These are phyloP conservation scores for Porphyrellus cyaneotinctus DNA, from an alignment of 768 basidiomycete species.

Conservation along the genomic window DNA sequence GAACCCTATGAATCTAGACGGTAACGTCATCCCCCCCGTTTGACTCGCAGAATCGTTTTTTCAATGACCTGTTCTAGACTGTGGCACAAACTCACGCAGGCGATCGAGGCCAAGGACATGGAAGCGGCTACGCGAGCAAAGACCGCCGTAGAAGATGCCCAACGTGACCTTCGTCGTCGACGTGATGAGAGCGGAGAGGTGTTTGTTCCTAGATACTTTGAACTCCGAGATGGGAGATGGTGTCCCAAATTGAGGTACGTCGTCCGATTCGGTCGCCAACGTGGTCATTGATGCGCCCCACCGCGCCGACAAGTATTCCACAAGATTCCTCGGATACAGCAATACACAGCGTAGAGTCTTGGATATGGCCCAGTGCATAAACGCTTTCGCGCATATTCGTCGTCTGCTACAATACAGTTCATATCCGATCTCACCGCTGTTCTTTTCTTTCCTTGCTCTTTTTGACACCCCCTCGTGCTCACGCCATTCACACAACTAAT, in stretches of 20 bases:
- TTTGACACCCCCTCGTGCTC: slow-evolving; percentile 8
- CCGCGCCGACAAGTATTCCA: slow-evolving; percentile 51
- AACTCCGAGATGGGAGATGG: slow-evolving; percentile 73
- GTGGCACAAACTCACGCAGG: slow-evolving; percentile 81
- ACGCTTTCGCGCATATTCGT: background rate
- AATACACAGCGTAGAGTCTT: slow-evolving; percentile 60
- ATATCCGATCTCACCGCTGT: slow-evolving; percentile 16
- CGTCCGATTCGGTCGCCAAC: background rate
- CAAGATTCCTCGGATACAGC: slow-evolving; percentile 60
- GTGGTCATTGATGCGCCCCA: background rate
- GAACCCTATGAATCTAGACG: slow-evolving; percentile 87
- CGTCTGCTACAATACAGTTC: slow-evolving; percentile 7
- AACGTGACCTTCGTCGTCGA: slow-evolving; percentile 72
- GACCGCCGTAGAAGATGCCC: slow-evolving; percentile 84
- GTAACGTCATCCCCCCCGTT: slow-evolving; percentile 31
- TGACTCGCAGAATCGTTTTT: no score
- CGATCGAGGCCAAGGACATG: slow-evolving; percentile 88
- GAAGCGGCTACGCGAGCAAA: slow-evolving; percentile 91
- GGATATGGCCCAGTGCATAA: slow-evolving; percentile 59
- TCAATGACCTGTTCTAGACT: slow-evolving; percentile 35
- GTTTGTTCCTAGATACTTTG: slow-evolving; percentile 81
- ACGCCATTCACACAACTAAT: slow-evolving; percentile 29
- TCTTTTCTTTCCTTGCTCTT: background rate
- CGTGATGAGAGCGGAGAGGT: slow-evolving; percentile 70
- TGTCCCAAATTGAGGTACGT: slow-evolving; percentile 72